A percentile compares a stretch with the other conserved stretches of the same genome.
These are phyloP conservation scores for Pezicula radicicola DNA, from an alignment of 2,329 filamentous ascomycete species.

Conservation along the genomic window DNA sequence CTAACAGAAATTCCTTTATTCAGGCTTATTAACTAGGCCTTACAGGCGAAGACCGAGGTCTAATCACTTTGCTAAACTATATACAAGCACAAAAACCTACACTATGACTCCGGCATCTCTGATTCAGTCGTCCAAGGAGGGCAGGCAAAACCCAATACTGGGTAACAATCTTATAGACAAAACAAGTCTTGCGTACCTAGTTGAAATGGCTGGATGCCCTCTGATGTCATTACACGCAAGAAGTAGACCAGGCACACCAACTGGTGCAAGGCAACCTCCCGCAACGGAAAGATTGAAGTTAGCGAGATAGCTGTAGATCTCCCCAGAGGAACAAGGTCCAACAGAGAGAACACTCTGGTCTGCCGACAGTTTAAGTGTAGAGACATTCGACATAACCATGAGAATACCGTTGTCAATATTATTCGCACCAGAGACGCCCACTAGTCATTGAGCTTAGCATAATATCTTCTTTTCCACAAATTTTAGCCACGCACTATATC, in stretches of 20 bases:
- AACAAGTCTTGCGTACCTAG: too few species aligned
- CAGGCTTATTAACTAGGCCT: too few species aligned
- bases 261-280: slow-evolving; percentile 4
- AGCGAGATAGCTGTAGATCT: slow-evolving; percentile 5
- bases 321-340: slow-evolving; percentile 2
- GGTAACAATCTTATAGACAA: too few species aligned
- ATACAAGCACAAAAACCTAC: too few species aligned
- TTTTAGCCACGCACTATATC: slow-evolving; percentile 2
- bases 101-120: too few species aligned
- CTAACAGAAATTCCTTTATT: too few species aligned
- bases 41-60: too few species aligned
- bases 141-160: too few species aligned
- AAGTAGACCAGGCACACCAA: slow-evolving; percentile 7
- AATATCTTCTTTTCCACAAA: not conserved
- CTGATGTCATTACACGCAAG: not conserved
- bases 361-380: slow-evolving; percentile 15
- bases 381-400: slow-evolving; percentile 4
- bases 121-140: too few species aligned
- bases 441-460: slow-evolving; percentile 16
- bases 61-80: too few species aligned
- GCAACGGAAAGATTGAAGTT: slow-evolving; percentile 3
- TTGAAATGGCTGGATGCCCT: too few species aligned
- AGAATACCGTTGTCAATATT: slow-evolving; percentile 1
- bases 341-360: slow-evolving; percentile 2
- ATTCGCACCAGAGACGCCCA: not conserved